phyloP scores from a whole-genome alignment of 1,284 basidiomycete genomes.

The Heterobasidion occidentale region DNA sequence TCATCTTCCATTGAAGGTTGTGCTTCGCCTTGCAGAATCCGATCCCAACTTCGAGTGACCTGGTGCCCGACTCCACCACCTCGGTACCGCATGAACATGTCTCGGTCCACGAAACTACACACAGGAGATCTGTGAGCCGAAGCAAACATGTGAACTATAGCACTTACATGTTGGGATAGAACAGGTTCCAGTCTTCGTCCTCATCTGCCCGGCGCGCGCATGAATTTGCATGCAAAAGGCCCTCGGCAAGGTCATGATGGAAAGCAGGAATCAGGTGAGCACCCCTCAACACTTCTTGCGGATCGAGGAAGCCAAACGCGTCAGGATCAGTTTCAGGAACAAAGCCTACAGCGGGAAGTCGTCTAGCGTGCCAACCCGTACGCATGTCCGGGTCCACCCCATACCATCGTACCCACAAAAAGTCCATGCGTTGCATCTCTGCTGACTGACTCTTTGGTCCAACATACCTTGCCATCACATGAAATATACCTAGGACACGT shows the following conservation, averaged over 20 bases:
- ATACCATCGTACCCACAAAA: constrained; percentile 24
- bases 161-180: constrained; percentile 16
- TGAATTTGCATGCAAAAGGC: constrained; percentile 3
- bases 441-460: neutral
- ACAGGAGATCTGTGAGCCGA: neutral
- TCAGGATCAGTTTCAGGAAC: constrained; percentile 8
- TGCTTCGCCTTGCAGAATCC: neutral
- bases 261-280: constrained; percentile 24
- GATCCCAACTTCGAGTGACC: neutral
- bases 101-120: constrained; percentile 18
- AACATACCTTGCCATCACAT: constrained; percentile 17
- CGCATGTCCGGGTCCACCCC: constrained; percentile 7
- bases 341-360: constrained; percentile 18
- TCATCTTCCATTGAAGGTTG: neutral
- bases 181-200: constrained; percentile 10
- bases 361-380: constrained; percentile 9
- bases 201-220: neutral
- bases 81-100: constrained; percentile 18
- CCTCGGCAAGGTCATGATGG: constrained; percentile 12
- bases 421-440: constrained; percentile 14
- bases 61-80: constrained; percentile 19
- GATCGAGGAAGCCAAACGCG: constrained; percentile 18
- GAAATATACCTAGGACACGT: constrained; percentile 25
- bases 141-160: neutral
- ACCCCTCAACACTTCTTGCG: constrained; percentile 19